phyloP scores from a whole-genome alignment of 768 basidiomycete species.

The Pleurotus tuoliensis region DNA sequence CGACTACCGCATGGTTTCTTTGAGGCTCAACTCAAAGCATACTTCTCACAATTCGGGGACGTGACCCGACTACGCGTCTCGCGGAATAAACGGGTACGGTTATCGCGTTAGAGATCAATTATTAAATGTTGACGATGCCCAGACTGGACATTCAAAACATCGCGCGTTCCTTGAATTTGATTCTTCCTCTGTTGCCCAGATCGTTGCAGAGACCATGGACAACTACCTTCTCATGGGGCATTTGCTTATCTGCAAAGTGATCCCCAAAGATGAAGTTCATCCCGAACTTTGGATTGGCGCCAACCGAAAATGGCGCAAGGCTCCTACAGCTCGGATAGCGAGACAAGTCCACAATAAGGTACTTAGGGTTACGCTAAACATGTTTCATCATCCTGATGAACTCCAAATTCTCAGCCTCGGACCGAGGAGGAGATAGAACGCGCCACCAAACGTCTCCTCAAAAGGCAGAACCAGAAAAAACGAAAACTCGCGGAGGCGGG shows the following conservation, averaged over 20 bases:
- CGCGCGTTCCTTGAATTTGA: slow-evolving; percentile 96
- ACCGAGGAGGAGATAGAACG: slow-evolving; percentile 65
- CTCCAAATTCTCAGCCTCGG: slow-evolving; percentile 47
- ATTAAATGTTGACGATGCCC: neutral
- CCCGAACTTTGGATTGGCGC: slow-evolving; percentile 97
- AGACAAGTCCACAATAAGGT: slow-evolving; percentile 84
- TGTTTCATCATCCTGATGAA: neutral
- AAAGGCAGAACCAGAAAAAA: slow-evolving; percentile 74
- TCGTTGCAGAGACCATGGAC: slow-evolving; percentile 98
- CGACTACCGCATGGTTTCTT: slow-evolving; percentile 97
- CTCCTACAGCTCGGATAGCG: slow-evolving; percentile 71
- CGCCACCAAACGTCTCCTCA: slow-evolving; percentile 65
- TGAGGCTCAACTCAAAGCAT: slow-evolving; percentile 88
- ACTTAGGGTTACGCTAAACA: neutral
- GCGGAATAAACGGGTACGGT: slow-evolving; percentile 82
- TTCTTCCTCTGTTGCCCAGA: slow-evolving; percentile 83
- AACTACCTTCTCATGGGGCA: slow-evolving; percentile 96
- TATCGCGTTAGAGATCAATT: neutral
- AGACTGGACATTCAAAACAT: slow-evolving; percentile 97
- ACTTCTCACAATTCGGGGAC: slow-evolving; percentile 93
- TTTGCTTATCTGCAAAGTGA: slow-evolving; percentile 84
- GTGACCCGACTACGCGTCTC: slow-evolving; percentile 87
- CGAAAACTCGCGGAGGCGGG: slow-evolving; percentile 76
- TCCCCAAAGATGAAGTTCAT: slow-evolving; percentile 88
- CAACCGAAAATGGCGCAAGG: slow-evolving; percentile 81